phyloP scores from a whole-genome alignment of 805 yeast genomes.

The Wickerhamomyces strasburgensis region DNA sequence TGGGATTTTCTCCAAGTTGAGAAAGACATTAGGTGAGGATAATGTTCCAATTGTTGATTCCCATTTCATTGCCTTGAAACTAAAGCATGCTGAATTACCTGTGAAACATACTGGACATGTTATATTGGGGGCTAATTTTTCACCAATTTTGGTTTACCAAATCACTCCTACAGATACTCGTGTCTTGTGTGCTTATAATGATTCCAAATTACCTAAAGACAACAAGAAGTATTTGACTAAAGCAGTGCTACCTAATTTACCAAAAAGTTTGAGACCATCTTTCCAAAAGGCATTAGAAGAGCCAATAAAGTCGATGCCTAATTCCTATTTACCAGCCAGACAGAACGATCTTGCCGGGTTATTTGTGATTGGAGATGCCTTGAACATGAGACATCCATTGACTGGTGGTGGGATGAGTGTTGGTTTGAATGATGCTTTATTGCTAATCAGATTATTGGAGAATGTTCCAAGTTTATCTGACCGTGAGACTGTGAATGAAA shows the following conservation, averaged over 20 bases:
- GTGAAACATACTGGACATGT: slow-evolving; percentile 82
- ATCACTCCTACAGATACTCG: slow-evolving; percentile 79
- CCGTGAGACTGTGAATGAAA: slow-evolving; percentile 49
- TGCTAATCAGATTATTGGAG: slow-evolving; percentile 59
- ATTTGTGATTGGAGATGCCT: slow-evolving; percentile 83
- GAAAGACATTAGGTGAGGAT: slow-evolving; percentile 62
- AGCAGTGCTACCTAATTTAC: slow-evolving; percentile 65
- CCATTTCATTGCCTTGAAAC: slow-evolving; percentile 79
- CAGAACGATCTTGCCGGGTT: slow-evolving; percentile 69
- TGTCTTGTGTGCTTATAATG: slow-evolving; percentile 81
- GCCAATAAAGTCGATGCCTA: slow-evolving; percentile 84
- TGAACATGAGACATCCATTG: slow-evolving; percentile 96
- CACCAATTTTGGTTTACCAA: slow-evolving; percentile 88
- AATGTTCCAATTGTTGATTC: slow-evolving; percentile 69
- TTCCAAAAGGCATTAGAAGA: slow-evolving; percentile 58
- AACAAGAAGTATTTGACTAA: slow-evolving; percentile 53
- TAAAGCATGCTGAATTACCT: slow-evolving; percentile 73
- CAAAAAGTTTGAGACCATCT: slow-evolving; percentile 58
- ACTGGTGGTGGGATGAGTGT: slow-evolving; percentile 99
- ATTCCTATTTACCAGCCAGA: slow-evolving; percentile 80
- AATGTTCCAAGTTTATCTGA: slow-evolving; percentile 51
- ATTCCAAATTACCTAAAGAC: slow-evolving; percentile 68
- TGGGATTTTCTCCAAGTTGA: slow-evolving; percentile 90
- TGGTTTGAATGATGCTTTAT: slow-evolving; percentile 78
- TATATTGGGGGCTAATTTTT: slow-evolving; percentile 67